Evolutionary conservation across 306 rosid genomes (phyloP), one percentile per base, ranked within the genome.

Genomic region (Abrus pulchellus): DNA sequence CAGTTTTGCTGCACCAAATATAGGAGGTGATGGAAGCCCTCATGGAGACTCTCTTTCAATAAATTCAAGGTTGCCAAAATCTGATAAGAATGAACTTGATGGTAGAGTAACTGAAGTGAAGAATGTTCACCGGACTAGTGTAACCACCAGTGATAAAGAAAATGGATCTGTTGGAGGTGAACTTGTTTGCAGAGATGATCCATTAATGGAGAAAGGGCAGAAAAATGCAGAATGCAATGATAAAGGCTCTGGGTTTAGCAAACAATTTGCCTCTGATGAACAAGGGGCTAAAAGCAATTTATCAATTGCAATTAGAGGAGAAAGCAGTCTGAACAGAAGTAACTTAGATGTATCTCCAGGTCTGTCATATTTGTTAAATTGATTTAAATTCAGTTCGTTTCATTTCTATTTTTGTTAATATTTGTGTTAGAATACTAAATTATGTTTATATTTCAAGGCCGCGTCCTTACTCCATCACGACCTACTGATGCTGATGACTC

Each of bases 321-420:
- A 88, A 71, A 83, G 78, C 84, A 85, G 83, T 75, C 77, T 80
- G 78, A 87, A 84, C 76, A 88, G 86, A 83, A 81, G 84, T 68
- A 83, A 61, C 87, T 1, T 83, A 80, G 98, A 92, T 83, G 80
- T 59, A 62, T 27, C 83, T 36, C 84, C 97, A 93, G 99, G 99
- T 95, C 13, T 79, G 86, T 61, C 9, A 41, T 60, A 47, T 41
- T 63, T 64, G 52, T 56, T 6, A 59, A 68, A 36, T 59, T 13
- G 14, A 27, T 55, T n/a, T 48, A 56, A 36, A 33, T 48, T 72
- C 48, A 71, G 9, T 54, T 56, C 6, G 59, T 78, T 54, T 68
- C 41, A 47, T 53, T 68, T 60, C 6, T 75, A 14, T 13, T 78
- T 72, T 7, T 50, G 2, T 63, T 41, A 38, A 72, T 67, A 38